Base-by-base conservation (phyloP, 768 basidiomycete genomes). In the Termitomyces sp. region DNA sequence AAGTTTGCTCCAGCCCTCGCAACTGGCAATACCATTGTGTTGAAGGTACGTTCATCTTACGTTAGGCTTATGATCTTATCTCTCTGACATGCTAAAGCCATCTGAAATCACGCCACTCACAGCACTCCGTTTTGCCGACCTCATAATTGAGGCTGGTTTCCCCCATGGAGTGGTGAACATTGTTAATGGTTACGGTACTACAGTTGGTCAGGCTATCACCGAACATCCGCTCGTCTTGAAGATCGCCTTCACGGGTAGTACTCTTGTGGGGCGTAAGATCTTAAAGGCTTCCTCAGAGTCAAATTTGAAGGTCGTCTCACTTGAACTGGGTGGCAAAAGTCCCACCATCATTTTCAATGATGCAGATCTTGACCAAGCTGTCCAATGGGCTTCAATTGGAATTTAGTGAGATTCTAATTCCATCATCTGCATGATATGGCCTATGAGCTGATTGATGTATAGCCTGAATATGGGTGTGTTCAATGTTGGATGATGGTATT, bases 241-340 rank as follows among this genome's bases (percentile, higher is more conserved):
- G 74, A 78, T 94, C 26, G 86, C 91, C 0, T 95, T 96, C 75
- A 96, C 94, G 0, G 92, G 92, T 2, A 47, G 86, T 57, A 91
- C 89, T 1, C 73, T 85, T 40, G 82, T 86, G 23, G 94, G 94
- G 9, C 80, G 91, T 10, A 85, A 84, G 62, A 78, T 96, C 65
- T 76, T 93, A 78, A 83, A 90, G 63, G 87, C 89, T 4, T 81
- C 93, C 2, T 82, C 90, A 1, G 82, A 85, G 69, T 83, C 82
- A 33, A 97, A 96, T 66, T 68, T 97, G 64, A 97, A 96, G 75
- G 82, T 81, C 56, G 85, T 91, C 52, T 88, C 89, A 0, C 81
- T 93, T 38, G 91, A 92, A 70, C 78, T 93, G 21, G 91, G 91
- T 12, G 89, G 88, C 26, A 89, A 91, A 76, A 83, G 78, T 56